phyloP scores from a whole-genome alignment of 2,329 filamentous ascomycete genomes.

The Thelonectria rubi region DNA sequence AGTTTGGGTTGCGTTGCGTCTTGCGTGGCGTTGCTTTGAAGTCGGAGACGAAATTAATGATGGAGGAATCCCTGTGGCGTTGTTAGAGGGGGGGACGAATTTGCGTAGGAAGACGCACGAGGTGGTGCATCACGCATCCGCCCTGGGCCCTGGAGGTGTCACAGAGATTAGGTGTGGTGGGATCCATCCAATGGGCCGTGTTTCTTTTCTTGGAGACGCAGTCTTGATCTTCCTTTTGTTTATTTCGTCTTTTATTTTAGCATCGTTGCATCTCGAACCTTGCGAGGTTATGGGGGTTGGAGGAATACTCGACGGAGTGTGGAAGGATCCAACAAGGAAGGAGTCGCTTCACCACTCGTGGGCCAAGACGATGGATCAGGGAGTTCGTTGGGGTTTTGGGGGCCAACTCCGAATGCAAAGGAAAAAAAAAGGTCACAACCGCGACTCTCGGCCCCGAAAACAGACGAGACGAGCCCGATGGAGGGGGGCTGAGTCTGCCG shows the following conservation, averaged over 20 bases:
- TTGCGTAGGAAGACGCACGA: not conserved
- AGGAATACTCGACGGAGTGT: not conserved
- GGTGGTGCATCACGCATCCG: not conserved
- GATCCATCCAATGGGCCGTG: not conserved
- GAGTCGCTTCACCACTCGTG: too few species aligned
- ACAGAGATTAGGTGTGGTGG: not conserved
- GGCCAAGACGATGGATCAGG: slow-evolving; percentile 4
- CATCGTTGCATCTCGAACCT: not conserved
- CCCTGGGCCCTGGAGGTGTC: not conserved
- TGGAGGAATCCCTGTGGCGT: slow-evolving; percentile 3
- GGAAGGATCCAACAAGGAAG: not conserved
- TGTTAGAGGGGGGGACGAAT: slow-evolving; percentile 6
- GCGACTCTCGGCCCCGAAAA: not conserved
- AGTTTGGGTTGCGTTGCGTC: slow-evolving; percentile 9
- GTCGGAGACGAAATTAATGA: too few species aligned
- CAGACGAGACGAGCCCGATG: not conserved
- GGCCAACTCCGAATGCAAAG: not conserved
- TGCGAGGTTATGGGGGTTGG: not conserved
- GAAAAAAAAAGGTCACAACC: too few species aligned
- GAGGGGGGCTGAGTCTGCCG: not conserved
- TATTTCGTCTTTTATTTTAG: not conserved
- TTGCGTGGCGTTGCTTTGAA: not conserved
- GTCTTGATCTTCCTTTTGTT: not conserved
- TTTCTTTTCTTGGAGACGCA: slow-evolving; percentile 15
- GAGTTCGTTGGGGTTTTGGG: not conserved